phyloP scores from a whole-genome alignment of 352 stramenopile species.

The Thalassiosira livingstoniorum region DNA sequence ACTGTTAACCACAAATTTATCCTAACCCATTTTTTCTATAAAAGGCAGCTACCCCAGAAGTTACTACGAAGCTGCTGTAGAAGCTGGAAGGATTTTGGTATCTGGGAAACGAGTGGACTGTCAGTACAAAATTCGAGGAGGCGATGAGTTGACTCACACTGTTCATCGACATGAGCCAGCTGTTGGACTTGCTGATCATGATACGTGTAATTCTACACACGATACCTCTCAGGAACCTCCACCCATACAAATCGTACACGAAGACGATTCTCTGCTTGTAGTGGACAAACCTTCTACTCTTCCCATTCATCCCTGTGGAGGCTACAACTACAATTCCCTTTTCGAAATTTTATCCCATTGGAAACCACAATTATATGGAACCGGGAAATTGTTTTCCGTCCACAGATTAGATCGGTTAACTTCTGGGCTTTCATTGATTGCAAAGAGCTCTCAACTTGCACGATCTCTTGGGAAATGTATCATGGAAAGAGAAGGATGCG shows the following conservation, averaged over 20 bases:
- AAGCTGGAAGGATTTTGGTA: slow-evolving; percentile 93
- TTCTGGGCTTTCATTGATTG: slow-evolving; percentile 89
- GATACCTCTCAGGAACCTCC: slow-evolving; percentile 45
- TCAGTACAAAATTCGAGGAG: slow-evolving; percentile 90
- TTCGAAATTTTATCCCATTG: slow-evolving; percentile 82
- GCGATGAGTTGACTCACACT: slow-evolving; percentile 93
- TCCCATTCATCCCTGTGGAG: slow-evolving; percentile 82
- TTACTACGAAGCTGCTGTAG: slow-evolving; percentile 92
- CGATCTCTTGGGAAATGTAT: slow-evolving; percentile 83
- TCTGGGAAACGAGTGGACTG: slow-evolving; percentile 88
- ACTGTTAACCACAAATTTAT: no score
- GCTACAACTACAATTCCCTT: slow-evolving; percentile 82
- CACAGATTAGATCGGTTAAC: slow-evolving; percentile 97
- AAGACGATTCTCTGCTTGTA: slow-evolving; percentile 68
- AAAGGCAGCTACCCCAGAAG: slow-evolving; percentile 72
- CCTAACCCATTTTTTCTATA: neutral
- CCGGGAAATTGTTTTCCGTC: slow-evolving; percentile 85
- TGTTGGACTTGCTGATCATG: slow-evolving; percentile 88
- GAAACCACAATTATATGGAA: slow-evolving; percentile 51
- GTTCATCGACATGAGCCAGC: slow-evolving; percentile 97
- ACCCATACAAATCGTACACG: slow-evolving; percentile 63
- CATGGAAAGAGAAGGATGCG: slow-evolving; percentile 79
- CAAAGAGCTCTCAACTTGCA: slow-evolving; percentile 80
- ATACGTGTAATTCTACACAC: slow-evolving; percentile 43
- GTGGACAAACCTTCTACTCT: slow-evolving; percentile 81